Base-by-base conservation (phyloP, 352 stramenopile genomes). In the Phytopythium helicoides region DNA sequence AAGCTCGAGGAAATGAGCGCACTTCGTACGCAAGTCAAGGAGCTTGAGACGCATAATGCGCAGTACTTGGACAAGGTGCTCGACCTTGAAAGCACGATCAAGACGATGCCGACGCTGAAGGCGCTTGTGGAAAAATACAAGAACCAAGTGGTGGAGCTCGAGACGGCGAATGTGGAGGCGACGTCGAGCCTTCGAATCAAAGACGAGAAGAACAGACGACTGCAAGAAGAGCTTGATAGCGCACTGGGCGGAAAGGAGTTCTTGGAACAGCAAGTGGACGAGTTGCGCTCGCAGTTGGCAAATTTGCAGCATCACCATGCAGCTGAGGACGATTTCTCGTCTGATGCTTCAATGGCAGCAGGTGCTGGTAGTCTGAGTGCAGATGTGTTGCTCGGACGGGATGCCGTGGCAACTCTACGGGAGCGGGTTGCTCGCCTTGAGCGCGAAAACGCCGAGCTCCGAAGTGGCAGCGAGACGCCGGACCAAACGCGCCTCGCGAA, bases 191-290 rank as follows among this genome's bases (percentile, higher is more conserved):
- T 87, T 6, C 81, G 77, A 36, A 82, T 94, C 23, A 91, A 92
- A 52, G 85, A 93, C 23, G 79, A 92, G 40, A 92, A 92, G 52
- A 80, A 88, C 25, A 67, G 77, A 15, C 75, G 81, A 26, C 49
- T 94, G n/a, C 85, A 94, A 60, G 85, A 94, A 62, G 85, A 94
- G 42, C 64, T 94, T 26, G 85, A 94, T 52, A 93, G 70, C 45
- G 80, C 85, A 6, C 45, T 92, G 14, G 74, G 80, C 33, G 85
- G 80, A 3, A 92, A 93, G 38, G 85, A 92, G 48, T 94, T 94
- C 36, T 58, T 94, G n/a, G 85, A 92, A 53, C 87, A 74, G 26
- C 82, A 94, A 62, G 65, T 92, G 12, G 85, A 94, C 39, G 85
- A 92, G 44, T 54, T 93, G 6, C 85, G 82, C 15, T 66, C 64